Conservation (phyloP, 73 alveolate species). For the Paramecium primaurelia region DNA sequence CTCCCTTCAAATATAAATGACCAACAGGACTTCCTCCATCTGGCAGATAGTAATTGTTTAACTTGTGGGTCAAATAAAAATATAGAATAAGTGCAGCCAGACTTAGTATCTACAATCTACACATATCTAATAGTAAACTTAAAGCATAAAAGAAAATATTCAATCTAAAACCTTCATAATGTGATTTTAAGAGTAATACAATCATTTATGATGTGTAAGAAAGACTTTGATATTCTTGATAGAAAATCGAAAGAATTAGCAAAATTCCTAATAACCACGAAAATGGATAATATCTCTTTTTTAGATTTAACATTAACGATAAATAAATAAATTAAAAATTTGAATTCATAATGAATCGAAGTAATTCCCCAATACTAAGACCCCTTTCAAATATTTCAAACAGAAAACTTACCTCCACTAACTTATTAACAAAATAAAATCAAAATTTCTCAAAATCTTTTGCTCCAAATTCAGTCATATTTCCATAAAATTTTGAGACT, state of each 20-base stretch:
- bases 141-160: not conserved
- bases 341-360: constrained; percentile 8
- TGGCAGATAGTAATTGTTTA: not conserved
- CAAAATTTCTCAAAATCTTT: not conserved
- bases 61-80: not conserved
- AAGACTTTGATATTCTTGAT: not conserved
- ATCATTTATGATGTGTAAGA: not conserved
- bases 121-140: not conserved
- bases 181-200: not conserved
- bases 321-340: not conserved
- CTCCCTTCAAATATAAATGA: not conserved
- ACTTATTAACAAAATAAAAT: not conserved
- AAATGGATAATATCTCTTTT: not conserved
- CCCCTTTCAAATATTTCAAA: not conserved
- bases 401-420: not conserved
- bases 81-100: not conserved
- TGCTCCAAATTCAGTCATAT: not conserved
- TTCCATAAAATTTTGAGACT: not conserved
- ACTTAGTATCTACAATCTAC: not conserved
- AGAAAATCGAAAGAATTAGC: not conserved
- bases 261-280: not conserved
- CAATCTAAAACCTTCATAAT: constrained; percentile 16
- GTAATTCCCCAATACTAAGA: not conserved
- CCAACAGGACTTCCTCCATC: constrained; percentile 21
- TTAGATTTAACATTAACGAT: constrained; percentile 13